These are phyloP conservation scores for Pseudonitzschia multiseries DNA, from an alignment of 108 stramenopile genomes.

Conservation along the genomic window DNA sequence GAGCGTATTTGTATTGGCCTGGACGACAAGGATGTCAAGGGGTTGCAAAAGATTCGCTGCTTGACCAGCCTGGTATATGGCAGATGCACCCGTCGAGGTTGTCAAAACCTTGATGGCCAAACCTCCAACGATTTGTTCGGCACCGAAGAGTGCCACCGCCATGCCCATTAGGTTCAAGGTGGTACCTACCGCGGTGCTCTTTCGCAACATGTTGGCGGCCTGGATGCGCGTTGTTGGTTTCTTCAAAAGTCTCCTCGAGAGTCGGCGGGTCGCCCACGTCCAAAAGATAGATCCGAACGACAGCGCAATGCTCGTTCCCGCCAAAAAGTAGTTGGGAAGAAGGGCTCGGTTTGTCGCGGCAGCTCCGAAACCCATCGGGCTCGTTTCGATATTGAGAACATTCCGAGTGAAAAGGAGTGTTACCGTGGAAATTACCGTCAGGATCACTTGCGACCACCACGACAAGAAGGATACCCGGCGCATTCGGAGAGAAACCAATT, in stretches of 20 bases:
- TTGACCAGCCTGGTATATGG: slow-evolving; percentile 23
- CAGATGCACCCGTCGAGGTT: slow-evolving; percentile 33
- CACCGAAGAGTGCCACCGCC: slow-evolving; percentile 77
- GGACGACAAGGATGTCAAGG: slow-evolving; percentile 87
- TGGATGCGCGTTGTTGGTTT: slow-evolving; percentile 44
- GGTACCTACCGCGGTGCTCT: slow-evolving; percentile 67
- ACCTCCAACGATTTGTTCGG: slow-evolving; percentile 88
- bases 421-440: slow-evolving; percentile 69
- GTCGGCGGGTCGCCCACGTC: slow-evolving; percentile 80
- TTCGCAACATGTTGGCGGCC: slow-evolving; percentile 73
- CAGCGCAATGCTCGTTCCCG: slow-evolving; percentile 53
- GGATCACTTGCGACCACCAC: slow-evolving; percentile 89
- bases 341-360: neutral
- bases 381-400: slow-evolving; percentile 35
- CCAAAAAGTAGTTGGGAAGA: slow-evolving; percentile 63
- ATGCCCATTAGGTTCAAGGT: slow-evolving; percentile 83
- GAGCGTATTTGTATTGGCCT: slow-evolving; percentile 93
- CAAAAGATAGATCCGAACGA: slow-evolving; percentile 67
- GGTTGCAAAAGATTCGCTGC: slow-evolving; percentile 58
- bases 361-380: slow-evolving; percentile 5
- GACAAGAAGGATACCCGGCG: slow-evolving; percentile 69
- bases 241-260: slow-evolving; percentile 59
- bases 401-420: slow-evolving; percentile 81
- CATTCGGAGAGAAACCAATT: slow-evolving; percentile 36
- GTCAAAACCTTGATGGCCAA: slow-evolving; percentile 84